phyloP scores from a whole-genome alignment of 805 yeast species.

The Lipomyces yamadae region DNA sequence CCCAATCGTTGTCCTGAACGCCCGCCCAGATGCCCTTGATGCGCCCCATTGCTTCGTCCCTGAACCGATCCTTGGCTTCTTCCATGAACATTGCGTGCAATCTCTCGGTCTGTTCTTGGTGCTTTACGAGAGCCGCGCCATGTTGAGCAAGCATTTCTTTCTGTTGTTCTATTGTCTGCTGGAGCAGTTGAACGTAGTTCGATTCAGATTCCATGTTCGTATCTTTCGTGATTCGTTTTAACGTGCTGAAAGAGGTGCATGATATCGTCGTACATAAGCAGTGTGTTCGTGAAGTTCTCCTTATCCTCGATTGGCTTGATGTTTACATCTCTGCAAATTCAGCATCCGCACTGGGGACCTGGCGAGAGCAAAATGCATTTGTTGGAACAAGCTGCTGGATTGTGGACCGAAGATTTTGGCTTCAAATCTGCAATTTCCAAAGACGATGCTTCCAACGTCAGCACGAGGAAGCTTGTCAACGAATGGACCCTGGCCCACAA shows the following conservation, averaged over 20 bases:
- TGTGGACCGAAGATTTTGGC: conserved; percentile 38
- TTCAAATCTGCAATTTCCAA: conserved; percentile 43
- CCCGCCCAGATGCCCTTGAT: conserved; percentile 1
- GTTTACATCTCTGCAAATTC: conserved; percentile 23
- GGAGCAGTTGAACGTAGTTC: no score
- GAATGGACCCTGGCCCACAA: conserved; percentile 36
- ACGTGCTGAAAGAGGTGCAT: no score
- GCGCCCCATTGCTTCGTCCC: neutral
- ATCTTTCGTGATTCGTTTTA: no score
- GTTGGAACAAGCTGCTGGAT: conserved; percentile 23
- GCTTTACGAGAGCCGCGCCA: no score
- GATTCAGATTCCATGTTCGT: no score
- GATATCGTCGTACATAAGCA: conserved; percentile 33
- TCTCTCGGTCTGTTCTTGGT: no score
- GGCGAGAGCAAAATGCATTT: conserved; percentile 17
- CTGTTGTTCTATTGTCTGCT: no score
- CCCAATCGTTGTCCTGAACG: conserved; percentile 6
- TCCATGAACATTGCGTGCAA: no score
- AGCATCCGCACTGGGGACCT: conserved; percentile 26
- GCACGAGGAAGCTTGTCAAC: conserved; percentile 26
- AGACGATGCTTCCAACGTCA: conserved; percentile 36
- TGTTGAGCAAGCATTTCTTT: no score
- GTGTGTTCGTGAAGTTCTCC: conserved; percentile 14
- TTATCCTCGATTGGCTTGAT: conserved; percentile 19
- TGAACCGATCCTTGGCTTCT: neutral